Evolutionary conservation across 73 alveolate species (phyloP), one percentile per base, ranked within the genome.

Genomic region (Effrenium voratum): DNA sequence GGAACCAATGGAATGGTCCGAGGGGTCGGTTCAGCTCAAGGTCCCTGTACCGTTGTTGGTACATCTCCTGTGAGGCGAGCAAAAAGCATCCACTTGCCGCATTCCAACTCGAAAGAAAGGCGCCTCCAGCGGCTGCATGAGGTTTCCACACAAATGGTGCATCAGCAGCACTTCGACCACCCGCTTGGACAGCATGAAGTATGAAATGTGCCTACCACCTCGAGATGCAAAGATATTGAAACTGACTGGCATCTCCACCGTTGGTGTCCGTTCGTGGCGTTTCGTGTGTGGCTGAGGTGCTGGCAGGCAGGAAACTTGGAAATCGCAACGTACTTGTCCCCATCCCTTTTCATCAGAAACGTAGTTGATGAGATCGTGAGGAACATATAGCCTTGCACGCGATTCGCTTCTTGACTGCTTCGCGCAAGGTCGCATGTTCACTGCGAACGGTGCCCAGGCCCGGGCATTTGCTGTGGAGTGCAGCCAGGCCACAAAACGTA

Each of bases 171-270:
- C 50, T 43, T 90, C 97, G 57, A 70, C 44, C 3, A 66, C n/a
- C 44, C 97, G 81, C 87, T 90, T 90, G n/a, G 40, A 26, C 32
- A 90, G 16, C 57, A 90, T 46, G 41, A 90, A 79, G 41, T 90
- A 68, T 50, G 30, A 30, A 75, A 90, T 90, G 87, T 90, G 97
- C 16, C 80, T 30, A 28, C 97, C 97, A 70, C 97, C 97, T 90
- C 3, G 50, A n/a, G n/a, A n/a, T n/a, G n/a, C n/a, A n/a, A n/a
- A n/a, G n/a, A n/a, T n/a, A n/a, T n/a, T n/a, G n/a, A n/a, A n/a
- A n/a, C n/a, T n/a, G n/a, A n/a, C n/a, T n/a, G n/a, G n/a, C n/a
- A n/a, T n/a, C n/a, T n/a, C n/a, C n/a, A n/a, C n/a, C n/a, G n/a
- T n/a, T n/a, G n/a, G n/a, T n/a, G n/a, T n/a, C n/a, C n/a, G n/a